These are phyloP conservation scores for Dryas octopetala DNA, from an alignment of 306 rosid species.

Conservation along the genomic window DNA sequence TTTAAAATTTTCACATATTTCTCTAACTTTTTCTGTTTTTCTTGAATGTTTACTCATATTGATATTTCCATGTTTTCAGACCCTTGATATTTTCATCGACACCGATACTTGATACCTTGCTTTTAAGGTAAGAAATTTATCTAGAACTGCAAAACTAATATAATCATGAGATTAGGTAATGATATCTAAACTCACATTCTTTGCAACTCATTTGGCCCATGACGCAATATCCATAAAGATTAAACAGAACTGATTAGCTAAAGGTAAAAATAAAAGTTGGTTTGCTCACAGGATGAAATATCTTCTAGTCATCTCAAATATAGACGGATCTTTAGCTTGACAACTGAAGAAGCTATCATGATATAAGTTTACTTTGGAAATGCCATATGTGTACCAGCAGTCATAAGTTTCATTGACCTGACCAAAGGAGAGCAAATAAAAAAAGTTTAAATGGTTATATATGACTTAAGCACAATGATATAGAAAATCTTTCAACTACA, in stretches of 20 bases:
- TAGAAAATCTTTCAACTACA: background rate
- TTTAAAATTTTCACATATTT: background rate
- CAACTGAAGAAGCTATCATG: slow-evolving; percentile 70
- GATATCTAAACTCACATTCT: background rate
- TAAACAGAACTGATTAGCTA: background rate
- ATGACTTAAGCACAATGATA: background rate
- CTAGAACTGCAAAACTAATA: background rate
- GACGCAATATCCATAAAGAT: background rate
- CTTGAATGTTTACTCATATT: background rate
- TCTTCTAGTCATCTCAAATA: slow-evolving; percentile 61
- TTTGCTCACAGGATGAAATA: slow-evolving; percentile 65
- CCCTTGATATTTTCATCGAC: background rate
- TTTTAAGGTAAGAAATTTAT: background rate
- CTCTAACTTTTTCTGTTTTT: background rate
- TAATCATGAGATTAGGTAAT: background rate
- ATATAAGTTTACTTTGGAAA: slow-evolving; percentile 69
- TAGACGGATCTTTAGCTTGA: slow-evolving; percentile 68
- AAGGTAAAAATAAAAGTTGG: background rate
- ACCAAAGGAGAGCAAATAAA: slow-evolving; percentile 28
- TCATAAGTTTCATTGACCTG: slow-evolving; percentile 83
- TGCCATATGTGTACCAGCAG: slow-evolving; percentile 87
- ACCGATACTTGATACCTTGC: background rate
- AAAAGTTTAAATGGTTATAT: slow-evolving; percentile 13
- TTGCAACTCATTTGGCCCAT: background rate
- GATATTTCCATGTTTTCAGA: background rate